A percentile compares a stretch with the other conserved stretches of the same genome.
phyloP scores from a whole-genome alignment of 371 early-diverging fungal species.

The Actinomortierella wolfii region DNA sequence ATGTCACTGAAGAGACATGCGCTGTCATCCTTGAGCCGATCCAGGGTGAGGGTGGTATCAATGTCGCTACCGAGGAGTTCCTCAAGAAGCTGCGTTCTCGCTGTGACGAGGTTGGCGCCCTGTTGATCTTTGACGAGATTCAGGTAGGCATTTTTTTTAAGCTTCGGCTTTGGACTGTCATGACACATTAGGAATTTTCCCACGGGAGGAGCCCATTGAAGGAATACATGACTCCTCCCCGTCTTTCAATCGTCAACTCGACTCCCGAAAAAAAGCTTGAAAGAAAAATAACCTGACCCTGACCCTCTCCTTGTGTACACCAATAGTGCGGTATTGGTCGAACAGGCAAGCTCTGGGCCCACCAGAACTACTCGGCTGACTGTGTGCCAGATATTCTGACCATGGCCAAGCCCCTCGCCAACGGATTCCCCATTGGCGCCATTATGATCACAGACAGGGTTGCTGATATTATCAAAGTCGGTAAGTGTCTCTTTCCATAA shows the following conservation, averaged over 20 bases:
- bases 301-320: not conserved
- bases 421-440: constrained; percentile 97
- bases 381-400: constrained; percentile 92
- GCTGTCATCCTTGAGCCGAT: constrained; percentile 96
- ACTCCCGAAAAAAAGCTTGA: too few relatives aligned
- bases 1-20: constrained; percentile 78
- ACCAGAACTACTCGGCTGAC: constrained; percentile 67
- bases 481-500: constrained; percentile 26
- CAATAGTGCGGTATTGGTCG: constrained; percentile 88
- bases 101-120: constrained; percentile 81
- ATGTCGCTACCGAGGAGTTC: constrained; percentile 71
- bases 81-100: constrained; percentile 73
- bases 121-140: constrained; percentile 96
- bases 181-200: not conserved
- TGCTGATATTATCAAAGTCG: constrained; percentile 77
- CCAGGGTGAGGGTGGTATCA: constrained; percentile 96
- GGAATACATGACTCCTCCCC: not conserved
- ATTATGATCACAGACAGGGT: constrained; percentile 76
- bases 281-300: not conserved
- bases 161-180: too few relatives aligned
- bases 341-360: constrained; percentile 90
- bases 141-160: too few relatives aligned
- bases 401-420: constrained; percentile 94
- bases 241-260: too few relatives aligned
- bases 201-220: not conserved